These are phyloP conservation scores for Neurospora sp. DNA, from an alignment of 495 filamentous ascomycete species.

Conservation along the genomic window DNA sequence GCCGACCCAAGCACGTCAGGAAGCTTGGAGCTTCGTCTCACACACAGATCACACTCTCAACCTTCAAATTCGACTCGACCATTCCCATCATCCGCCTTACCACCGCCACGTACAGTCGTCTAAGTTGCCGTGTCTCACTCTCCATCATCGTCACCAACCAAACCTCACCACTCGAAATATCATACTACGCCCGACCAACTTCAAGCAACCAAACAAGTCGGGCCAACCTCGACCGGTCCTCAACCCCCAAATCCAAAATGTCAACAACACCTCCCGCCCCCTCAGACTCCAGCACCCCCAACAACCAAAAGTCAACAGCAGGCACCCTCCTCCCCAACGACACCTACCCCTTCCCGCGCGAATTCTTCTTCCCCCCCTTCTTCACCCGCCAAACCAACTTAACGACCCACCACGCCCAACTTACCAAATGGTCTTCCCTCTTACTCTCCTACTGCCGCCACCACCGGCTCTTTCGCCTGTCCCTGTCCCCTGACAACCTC, in stretches of 20 bases:
- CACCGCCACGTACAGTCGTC: background rate
- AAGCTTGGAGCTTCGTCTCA: background rate
- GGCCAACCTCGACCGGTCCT: background rate
- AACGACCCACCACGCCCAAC: slow-evolving; percentile 64
- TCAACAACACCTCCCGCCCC: background rate
- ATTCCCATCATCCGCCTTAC: background rate
- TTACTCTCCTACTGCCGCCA: slow-evolving; percentile 76
- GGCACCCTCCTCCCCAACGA: background rate
- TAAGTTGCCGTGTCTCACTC: background rate
- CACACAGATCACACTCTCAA: background rate
- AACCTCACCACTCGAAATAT: background rate
- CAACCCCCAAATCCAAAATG: background rate
- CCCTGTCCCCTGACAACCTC: slow-evolving; percentile 47
- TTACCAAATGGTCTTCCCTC: slow-evolving; percentile 73
- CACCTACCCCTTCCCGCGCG: slow-evolving; percentile 37
- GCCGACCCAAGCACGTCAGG: background rate
- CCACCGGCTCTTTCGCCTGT: slow-evolving; percentile 61
- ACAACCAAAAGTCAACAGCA: background rate
- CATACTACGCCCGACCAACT: background rate
- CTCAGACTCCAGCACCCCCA: background rate
- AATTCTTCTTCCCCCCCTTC: slow-evolving; percentile 63
- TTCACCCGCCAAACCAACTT: slow-evolving; percentile 72
- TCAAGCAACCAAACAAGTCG: background rate
- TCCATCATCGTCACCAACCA: background rate
- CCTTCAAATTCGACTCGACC: background rate